phyloP scores from a whole-genome alignment of 192 early-diverging fungal genomes.

The Backusella parvicylindrica region DNA sequence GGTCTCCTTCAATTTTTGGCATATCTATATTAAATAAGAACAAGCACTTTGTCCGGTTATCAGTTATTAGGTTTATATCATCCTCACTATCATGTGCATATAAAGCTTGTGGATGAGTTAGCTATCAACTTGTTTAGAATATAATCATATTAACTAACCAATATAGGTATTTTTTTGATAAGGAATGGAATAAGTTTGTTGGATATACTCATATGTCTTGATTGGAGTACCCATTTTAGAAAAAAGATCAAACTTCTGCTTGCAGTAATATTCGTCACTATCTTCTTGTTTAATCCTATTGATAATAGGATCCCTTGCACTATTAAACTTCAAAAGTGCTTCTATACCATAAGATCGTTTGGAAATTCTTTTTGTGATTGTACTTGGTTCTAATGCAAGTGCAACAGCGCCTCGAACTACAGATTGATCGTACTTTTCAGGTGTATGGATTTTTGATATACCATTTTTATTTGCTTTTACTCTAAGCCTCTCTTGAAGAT shows the following conservation, averaged over 20 bases:
- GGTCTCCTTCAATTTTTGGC: neutral
- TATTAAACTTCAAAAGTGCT: neutral
- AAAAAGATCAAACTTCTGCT: neutral
- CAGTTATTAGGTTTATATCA: neutral
- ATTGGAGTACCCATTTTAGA: neutral
- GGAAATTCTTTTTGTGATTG: conserved; percentile 4
- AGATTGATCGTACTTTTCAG: conserved; percentile 40
- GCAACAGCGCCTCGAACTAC: conserved; percentile 49
- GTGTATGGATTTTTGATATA: conserved; percentile 25
- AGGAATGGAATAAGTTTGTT: neutral
- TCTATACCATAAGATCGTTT: conserved; percentile 5
- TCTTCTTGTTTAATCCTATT: neutral
- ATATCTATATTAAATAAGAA: neutral
- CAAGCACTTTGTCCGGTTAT: neutral
- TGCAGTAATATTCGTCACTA: neutral
- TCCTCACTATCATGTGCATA: neutral
- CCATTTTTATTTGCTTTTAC: conserved; percentile 29
- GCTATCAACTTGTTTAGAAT: neutral
- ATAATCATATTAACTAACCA: neutral
- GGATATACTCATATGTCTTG: neutral
- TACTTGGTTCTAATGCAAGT: conserved; percentile 33
- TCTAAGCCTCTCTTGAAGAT: conserved; percentile 42
- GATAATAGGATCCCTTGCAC: neutral
- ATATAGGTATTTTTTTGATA: conserved; percentile 7
- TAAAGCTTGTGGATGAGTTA: neutral